These are phyloP conservation scores for Gynandropsis gynandra DNA, from an alignment of 345 rosid genomes.

Conservation along the genomic window DNA sequence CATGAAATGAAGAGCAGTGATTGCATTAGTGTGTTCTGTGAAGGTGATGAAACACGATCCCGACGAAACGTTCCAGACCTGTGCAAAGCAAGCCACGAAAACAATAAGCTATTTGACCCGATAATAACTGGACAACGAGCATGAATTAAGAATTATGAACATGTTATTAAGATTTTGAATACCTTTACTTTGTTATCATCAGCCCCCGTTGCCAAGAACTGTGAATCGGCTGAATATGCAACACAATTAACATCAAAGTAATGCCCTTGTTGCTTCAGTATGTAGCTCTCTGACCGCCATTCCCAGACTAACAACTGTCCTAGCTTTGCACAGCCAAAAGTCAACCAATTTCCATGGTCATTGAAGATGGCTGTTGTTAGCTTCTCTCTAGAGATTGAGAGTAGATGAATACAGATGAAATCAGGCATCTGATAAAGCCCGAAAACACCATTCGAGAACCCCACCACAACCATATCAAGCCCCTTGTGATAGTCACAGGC, in stretches of 20 bases:
- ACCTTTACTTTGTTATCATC: slow-evolving; percentile 99
- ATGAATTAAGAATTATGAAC: neutral
- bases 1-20: slow-evolving; percentile 91
- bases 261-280: slow-evolving; percentile 98
- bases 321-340: slow-evolving; percentile 85
- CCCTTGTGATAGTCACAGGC: slow-evolving; percentile 80
- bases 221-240: slow-evolving; percentile 89
- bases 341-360: slow-evolving; percentile 88
- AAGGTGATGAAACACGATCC: slow-evolving; percentile 96
- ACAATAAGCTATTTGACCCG: neutral
- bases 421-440: slow-evolving; percentile 96
- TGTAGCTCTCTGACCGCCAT: slow-evolving; percentile 90
- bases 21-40: slow-evolving; percentile 89
- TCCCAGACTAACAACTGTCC: slow-evolving; percentile 98
- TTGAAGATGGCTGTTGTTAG: slow-evolving; percentile 80
- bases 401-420: slow-evolving; percentile 75
- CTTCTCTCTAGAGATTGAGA: slow-evolving; percentile 83
- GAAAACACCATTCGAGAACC: slow-evolving; percentile 85
- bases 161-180: slow-evolving; percentile 3
- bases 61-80: slow-evolving; percentile 95
- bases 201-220: slow-evolving; percentile 90
- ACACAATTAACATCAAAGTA: slow-evolving; percentile 86
- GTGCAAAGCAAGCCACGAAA: slow-evolving; percentile 13
- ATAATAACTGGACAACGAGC: slow-evolving; percentile 3
- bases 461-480: slow-evolving; percentile 79